Conservation (phyloP, 2,329 filamentous ascomycete genomes). For the Scytalidium lignicola region DNA sequence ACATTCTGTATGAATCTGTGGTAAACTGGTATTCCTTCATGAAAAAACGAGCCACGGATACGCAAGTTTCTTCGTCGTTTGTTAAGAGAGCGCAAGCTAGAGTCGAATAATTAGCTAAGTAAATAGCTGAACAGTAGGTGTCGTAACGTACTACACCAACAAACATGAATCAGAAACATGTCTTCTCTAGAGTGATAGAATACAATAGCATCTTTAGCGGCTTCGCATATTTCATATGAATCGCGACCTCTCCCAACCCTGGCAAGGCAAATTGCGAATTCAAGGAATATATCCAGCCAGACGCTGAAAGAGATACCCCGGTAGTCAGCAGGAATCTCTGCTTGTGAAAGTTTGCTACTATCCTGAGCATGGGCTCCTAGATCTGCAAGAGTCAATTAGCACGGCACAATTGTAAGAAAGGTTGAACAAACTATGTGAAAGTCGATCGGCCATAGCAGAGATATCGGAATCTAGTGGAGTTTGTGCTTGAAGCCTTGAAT, state of each 20-base stretch:
- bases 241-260: constrained; percentile 61
- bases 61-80: constrained; percentile 71
- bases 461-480: constrained; percentile 23
- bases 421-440: constrained; percentile 20
- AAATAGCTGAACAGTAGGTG: neutral
- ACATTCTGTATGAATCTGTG: constrained; percentile 79
- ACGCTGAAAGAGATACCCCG: constrained; percentile 74
- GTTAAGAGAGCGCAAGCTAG: constrained; percentile 77
- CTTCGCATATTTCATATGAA: constrained; percentile 75
- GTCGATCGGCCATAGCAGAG: constrained; percentile 22
- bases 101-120: constrained; percentile 10
- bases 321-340: constrained; percentile 40
- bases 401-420: neutral
- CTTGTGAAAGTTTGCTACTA: constrained; percentile 4
- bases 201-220: constrained; percentile 73
- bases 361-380: constrained; percentile 18
- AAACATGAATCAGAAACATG: constrained; percentile 68
- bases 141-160: constrained; percentile 60
- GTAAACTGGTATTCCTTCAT: constrained; percentile 77
- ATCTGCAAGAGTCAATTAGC: constrained; percentile 17
- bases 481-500: constrained; percentile 15
- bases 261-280: constrained; percentile 76
- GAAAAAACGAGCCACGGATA: constrained; percentile 72
- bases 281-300: constrained; percentile 88
- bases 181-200: constrained; percentile 68